Conservation (phyloP, 23 red algal species). For the Chondrus crispus region DNA sequence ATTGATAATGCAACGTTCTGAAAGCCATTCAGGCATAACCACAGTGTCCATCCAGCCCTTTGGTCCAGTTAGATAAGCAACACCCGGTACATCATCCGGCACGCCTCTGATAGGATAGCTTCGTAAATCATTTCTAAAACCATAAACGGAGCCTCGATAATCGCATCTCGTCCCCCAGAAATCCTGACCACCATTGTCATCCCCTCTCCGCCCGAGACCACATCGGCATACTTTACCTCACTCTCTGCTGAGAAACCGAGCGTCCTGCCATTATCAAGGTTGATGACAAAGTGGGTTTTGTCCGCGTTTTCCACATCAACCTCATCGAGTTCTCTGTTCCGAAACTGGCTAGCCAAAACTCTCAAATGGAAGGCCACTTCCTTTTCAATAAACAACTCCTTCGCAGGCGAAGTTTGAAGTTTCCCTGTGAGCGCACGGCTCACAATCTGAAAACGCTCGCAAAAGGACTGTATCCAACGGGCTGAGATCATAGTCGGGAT, state of each 20-base stretch:
- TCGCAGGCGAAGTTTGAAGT: not conserved
- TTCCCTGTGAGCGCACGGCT: not conserved
- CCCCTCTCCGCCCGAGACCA: slow-evolving; percentile 10
- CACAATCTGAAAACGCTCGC: slow-evolving; percentile 16
- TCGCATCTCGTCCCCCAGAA: not conserved
- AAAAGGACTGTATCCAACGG: slow-evolving; percentile 3
- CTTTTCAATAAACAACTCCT: slow-evolving; percentile 10
- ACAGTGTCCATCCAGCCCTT: not conserved
- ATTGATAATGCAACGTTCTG: not conserved
- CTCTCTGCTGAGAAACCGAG: not conserved
- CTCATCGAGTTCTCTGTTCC: not conserved
- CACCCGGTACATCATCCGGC: not conserved
- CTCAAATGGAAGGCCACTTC: slow-evolving; percentile 23
- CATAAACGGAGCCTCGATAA: slow-evolving; percentile 23
- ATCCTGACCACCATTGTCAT: slow-evolving; percentile 32
- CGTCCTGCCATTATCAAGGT: slow-evolving; percentile 24
- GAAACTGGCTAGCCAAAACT: not conserved
- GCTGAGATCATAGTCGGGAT: not conserved
- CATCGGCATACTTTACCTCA: slow-evolving; percentile 31
- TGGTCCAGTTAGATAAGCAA: slow-evolving; percentile 14
- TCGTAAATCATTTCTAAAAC: not conserved
- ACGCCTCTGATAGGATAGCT: slow-evolving; percentile 6
- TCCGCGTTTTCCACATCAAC: slow-evolving; percentile 2
- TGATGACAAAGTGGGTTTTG: slow-evolving; percentile 23
- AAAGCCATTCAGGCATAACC: not conserved